Evolutionary conservation across 2,329 filamentous ascomycete species (phyloP).

Genomic region (Grosmannia huntii): DNA sequence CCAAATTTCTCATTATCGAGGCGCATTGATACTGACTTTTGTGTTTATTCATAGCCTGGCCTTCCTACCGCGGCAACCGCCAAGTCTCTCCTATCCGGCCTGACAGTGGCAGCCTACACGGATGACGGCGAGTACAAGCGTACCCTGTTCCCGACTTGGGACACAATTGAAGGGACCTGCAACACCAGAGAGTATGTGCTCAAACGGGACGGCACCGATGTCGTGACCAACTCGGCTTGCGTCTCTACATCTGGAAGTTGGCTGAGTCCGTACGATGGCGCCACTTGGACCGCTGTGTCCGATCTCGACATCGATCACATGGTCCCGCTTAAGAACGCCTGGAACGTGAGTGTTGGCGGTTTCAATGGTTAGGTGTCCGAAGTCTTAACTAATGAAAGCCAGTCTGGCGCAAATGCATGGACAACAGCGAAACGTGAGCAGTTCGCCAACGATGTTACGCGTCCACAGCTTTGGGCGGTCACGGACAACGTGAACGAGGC

Average conservation of each 20-base stretch:
- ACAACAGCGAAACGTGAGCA: conserved; percentile 50
- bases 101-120: conserved; percentile 44
- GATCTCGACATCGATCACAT: conserved; percentile 77
- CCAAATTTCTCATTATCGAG: neutral
- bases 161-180: conserved; percentile 51
- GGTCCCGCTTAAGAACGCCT: conserved; percentile 69
- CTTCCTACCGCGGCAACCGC: conserved; percentile 49
- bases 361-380: neutral
- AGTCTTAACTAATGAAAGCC: neutral
- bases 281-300: conserved; percentile 50
- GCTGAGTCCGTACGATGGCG: conserved; percentile 63
- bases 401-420: conserved; percentile 63
- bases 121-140: conserved; percentile 49
- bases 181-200: conserved; percentile 63
- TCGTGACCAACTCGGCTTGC: conserved; percentile 48
- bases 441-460: conserved; percentile 66
- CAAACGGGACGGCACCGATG: conserved; percentile 56
- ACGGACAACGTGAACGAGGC: conserved; percentile 62
- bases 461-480: conserved; percentile 68
- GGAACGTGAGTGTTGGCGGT: conserved; percentile 39
- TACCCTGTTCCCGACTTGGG: conserved; percentile 60
- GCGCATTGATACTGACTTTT: neutral
- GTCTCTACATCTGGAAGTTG: conserved; percentile 53
- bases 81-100: conserved; percentile 38
- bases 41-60: conserved; percentile 30